These are phyloP conservation scores for Ilyonectria destructans DNA, from an alignment of 2,329 filamentous ascomycete species.

Conservation along the genomic window DNA sequence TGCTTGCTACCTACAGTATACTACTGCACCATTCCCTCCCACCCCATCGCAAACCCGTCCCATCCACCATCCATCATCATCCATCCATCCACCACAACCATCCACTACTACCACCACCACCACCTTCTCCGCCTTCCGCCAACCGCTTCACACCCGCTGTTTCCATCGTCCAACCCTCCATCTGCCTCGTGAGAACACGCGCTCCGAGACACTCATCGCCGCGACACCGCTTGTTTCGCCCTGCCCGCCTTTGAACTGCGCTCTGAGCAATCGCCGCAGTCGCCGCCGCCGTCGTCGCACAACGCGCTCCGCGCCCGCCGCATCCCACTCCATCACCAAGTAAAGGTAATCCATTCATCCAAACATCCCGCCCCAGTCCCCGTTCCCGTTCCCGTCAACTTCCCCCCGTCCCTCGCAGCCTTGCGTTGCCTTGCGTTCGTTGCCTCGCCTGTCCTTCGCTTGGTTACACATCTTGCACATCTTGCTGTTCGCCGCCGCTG, in stretches of 20 bases:
- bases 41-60: slow-evolving; percentile 49
- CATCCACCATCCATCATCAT: slow-evolving; percentile 49
- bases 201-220: slow-evolving; percentile 32
- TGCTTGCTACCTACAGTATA: slow-evolving; percentile 35
- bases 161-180: slow-evolving; percentile 47
- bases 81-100: slow-evolving; percentile 41
- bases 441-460: slow-evolving; percentile 18
- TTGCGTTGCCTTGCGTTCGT: slow-evolving; percentile 31
- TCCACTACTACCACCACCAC: slow-evolving; percentile 33
- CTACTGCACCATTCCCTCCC: slow-evolving; percentile 46
- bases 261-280: slow-evolving; percentile 43
- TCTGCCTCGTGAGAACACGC: slow-evolving; percentile 24
- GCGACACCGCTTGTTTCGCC: slow-evolving; percentile 42
- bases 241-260: slow-evolving; percentile 25
- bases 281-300: slow-evolving; percentile 45
- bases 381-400: slow-evolving; percentile 24
- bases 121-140: slow-evolving; percentile 24
- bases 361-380: slow-evolving; percentile 31
- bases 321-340: slow-evolving; percentile 46
- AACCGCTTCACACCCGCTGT: slow-evolving; percentile 44
- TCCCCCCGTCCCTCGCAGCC: slow-evolving; percentile 26
- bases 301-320: slow-evolving; percentile 48
- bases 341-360: slow-evolving; percentile 44
- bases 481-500: slow-evolving; percentile 32
- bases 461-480: slow-evolving; percentile 24